Conservation (phyloP, 2,329 filamentous ascomycete genomes). For the Monilinia aucupariae region DNA sequence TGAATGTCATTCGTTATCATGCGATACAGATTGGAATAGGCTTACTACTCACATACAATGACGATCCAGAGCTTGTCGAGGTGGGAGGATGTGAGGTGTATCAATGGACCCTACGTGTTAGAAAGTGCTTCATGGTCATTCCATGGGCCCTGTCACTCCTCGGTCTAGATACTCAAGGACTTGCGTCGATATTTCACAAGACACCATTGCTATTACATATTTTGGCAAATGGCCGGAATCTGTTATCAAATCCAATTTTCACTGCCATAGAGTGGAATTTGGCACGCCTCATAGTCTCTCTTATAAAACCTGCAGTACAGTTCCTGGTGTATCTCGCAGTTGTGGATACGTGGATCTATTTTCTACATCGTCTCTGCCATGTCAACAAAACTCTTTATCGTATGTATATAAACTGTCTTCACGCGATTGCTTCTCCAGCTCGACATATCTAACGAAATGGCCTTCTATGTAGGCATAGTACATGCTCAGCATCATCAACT, state of each 20-base stretch:
- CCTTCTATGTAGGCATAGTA: not conserved
- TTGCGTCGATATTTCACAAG: not conserved
- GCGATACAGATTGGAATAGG: slow-evolving; percentile 7
- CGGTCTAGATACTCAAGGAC: slow-evolving; percentile 6
- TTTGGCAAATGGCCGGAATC: not conserved
- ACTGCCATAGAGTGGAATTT: slow-evolving; percentile 9
- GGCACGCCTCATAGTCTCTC: slow-evolving; percentile 5
- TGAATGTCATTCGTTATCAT: slow-evolving; percentile 12
- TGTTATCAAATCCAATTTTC: not conserved
- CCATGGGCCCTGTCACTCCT: not conserved
- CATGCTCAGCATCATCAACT: slow-evolving; percentile 14
- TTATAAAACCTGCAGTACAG: not conserved
- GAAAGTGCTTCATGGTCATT: not conserved
- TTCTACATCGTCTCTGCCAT: slow-evolving; percentile 7
- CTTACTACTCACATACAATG: slow-evolving; percentile 8
- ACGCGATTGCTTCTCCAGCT: not conserved
- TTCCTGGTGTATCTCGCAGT: slow-evolving; percentile 11
- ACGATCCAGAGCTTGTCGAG: not conserved
- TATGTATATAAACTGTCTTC: not conserved
- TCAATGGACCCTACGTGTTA: not conserved
- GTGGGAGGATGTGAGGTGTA: not conserved
- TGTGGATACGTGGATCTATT: slow-evolving; percentile 15
- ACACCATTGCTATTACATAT: not conserved
- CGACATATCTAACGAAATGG: not conserved
- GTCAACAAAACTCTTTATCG: slow-evolving; percentile 12